Conservation (phyloP, 176 grass and related monocot species). For the Oryza longistaminata region DNA sequence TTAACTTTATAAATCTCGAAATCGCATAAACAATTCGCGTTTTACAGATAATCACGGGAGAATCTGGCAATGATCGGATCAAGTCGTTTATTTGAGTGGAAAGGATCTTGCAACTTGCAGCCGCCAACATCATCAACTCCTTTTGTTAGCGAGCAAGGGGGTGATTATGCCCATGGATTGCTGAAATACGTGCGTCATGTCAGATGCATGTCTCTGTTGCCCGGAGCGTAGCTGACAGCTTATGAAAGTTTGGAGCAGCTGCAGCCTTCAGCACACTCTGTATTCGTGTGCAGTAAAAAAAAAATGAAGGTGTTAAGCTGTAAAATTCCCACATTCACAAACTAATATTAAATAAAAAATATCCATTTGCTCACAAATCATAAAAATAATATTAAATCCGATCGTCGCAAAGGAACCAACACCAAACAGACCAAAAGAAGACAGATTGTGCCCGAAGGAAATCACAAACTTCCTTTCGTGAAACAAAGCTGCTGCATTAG, state of each 20-base stretch:
- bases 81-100: too few species aligned
- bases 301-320: too few species aligned
- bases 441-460: slow-evolving; percentile 29
- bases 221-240: background rate
- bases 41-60: background rate
- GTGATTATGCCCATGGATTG: background rate
- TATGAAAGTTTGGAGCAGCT: background rate
- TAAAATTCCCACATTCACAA: too few species aligned
- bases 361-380: background rate
- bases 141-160: background rate
- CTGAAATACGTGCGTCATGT: background rate
- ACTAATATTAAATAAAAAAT: too few species aligned
- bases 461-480: slow-evolving; percentile 29
- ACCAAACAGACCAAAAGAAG: slow-evolving; percentile 33
- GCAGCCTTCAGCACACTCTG: background rate
- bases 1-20: background rate
- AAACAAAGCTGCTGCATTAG: slow-evolving; percentile 29
- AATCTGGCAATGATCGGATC: background rate
- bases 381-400: background rate
- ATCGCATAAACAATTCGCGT: background rate
- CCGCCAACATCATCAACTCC: background rate
- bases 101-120: background rate
- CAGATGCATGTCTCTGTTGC: background rate
- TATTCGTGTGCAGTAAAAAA: background rate
- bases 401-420: background rate